phyloP scores from a whole-genome alignment of 192 early-diverging fungal species.

The Entomortierella lignicola region DNA sequence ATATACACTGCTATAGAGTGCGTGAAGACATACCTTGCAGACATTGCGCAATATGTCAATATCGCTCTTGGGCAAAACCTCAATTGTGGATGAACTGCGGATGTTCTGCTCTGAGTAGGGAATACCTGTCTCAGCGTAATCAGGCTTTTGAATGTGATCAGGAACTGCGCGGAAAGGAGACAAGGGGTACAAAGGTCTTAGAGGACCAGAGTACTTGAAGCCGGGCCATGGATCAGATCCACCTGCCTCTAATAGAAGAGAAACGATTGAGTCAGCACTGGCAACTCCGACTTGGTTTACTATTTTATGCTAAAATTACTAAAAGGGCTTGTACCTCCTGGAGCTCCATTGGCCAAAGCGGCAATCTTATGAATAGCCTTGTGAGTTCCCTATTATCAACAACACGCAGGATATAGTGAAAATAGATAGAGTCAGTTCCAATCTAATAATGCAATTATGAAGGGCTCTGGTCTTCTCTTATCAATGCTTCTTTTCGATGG shows the following conservation, averaged over 20 bases:
- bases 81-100: constrained; percentile 74
- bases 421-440: background rate
- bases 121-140: constrained; percentile 79
- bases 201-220: constrained; percentile 69
- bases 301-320: no score
- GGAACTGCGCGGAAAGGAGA: constrained; percentile 77
- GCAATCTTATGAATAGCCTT: constrained; percentile 52
- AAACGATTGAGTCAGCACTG: background rate
- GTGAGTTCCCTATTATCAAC: constrained; percentile 37
- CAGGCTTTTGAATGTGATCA: constrained; percentile 71
- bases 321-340: constrained; percentile 28
- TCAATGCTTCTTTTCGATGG: no score
- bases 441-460: no score
- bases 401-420: no score
- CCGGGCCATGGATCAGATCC: constrained; percentile 54
- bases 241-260: constrained; percentile 20
- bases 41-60: constrained; percentile 84
- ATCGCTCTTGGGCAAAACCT: constrained; percentile 74
- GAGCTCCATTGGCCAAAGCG: constrained; percentile 28
- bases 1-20: background rate
- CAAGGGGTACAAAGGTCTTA: constrained; percentile 82
- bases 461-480: no score
- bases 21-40: constrained; percentile 67
- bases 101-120: constrained; percentile 81
- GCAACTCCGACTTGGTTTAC: no score